Base-by-base conservation (phyloP, 2,329 filamentous ascomycete genomes). In the Teratosphaeria zuluensis region DNA sequence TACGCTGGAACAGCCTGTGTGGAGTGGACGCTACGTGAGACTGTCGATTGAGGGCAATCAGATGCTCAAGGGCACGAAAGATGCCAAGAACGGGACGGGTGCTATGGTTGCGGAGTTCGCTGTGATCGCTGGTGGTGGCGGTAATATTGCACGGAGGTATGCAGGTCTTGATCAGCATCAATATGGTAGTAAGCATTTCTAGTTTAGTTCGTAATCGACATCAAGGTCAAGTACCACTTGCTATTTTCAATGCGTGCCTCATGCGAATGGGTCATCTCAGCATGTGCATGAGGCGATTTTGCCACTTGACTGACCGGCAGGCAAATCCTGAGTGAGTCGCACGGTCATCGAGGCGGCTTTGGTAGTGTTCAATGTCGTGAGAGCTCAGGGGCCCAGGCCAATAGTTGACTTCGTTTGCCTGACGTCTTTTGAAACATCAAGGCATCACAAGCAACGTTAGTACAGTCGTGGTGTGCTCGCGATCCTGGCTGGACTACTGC, bases 91-190 rank as follows among this genome's bases (percentile, higher is more conserved):
- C 62, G 70, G 73, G 2, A 65, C 64, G 0, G 80, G 80, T 0
- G 77, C 76, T 2, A 81, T 77, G 46, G 80, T 83, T 1, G 80
- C 78, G 16, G 81, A 83, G 71, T 82, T 64, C 57, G 67, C 64
- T 35, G 53, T 72, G 51, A 59, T 72, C 38, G 66, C 63, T 21
- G 57, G 33, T 28, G 38, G 46, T 55, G 54, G 54, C 14, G 19
- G 31, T 38, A 21, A 55, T 55, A 24, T 55, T 7, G 54, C 52
- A n/a, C 28, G 19, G 42, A 21, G 16, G n/a, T 19, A 21, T 48
- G 19, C 16, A 21, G 42, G 42, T 5, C 42, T 8, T 48, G 42
- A 48, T 48, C 7, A n/a, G n/a, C n/a, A 24, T 48, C 19, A n/a
- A 9, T 8, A 1, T n/a, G 1, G n/a, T 19, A 9, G 2, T 3